These are phyloP conservation scores for Babesia microti DNA, from an alignment of 169 alveolate species.

Conservation along the genomic window DNA sequence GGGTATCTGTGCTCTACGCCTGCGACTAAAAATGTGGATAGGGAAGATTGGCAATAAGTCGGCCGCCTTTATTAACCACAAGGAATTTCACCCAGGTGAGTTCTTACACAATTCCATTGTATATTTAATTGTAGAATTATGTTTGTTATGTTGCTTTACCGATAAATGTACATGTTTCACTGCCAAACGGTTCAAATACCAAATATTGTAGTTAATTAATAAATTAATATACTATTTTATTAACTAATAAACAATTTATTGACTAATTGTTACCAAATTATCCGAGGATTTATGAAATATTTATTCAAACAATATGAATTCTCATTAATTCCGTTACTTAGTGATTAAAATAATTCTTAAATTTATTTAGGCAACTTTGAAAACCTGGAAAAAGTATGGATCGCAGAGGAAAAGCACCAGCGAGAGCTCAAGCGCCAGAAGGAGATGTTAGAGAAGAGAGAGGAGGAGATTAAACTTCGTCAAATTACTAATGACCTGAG, in stretches of 20 bases:
- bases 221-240: no score
- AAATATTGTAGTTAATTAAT: no score
- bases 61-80: slow-evolving; percentile 81
- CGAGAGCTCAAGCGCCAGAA: slow-evolving; percentile 77
- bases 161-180: no score
- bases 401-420: slow-evolving; percentile 86
- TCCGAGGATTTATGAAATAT: not conserved
- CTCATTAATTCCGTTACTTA: slow-evolving; percentile 2
- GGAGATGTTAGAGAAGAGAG: slow-evolving; percentile 83
- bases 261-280: no score
- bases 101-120: not conserved
- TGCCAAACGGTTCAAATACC: no score
- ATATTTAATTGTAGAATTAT: no score
- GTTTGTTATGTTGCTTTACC: no score
- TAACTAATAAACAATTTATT: no score
- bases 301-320: not conserved
- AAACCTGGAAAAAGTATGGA: slow-evolving; percentile 89
- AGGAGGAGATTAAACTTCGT: slow-evolving; percentile 84
- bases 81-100: slow-evolving; percentile 86
- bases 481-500: slow-evolving; percentile 74
- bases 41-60: slow-evolving; percentile 81
- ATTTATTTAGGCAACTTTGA: slow-evolving; percentile 71
- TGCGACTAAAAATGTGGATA: slow-evolving; percentile 69
- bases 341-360: slow-evolving; percentile 1
- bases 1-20: not conserved